Evolutionary conservation across 2,329 filamentous ascomycete species (phyloP).

Genomic region (Endocalyx cinctus): DNA sequence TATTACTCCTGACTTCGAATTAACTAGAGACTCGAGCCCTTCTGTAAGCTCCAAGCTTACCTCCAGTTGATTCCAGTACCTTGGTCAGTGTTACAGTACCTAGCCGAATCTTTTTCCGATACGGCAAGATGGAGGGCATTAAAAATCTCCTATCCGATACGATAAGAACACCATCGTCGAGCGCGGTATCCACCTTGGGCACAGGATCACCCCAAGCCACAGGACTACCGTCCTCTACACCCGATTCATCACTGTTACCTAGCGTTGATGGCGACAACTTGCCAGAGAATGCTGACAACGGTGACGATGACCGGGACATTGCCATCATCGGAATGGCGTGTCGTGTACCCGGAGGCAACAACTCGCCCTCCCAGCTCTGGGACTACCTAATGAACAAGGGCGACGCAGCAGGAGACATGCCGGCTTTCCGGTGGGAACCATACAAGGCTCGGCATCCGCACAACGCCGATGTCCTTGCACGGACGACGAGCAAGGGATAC

Average conservation of each 20-base stretch:
- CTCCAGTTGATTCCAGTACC: slow-evolving; percentile 1
- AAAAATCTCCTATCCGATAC: slow-evolving; percentile 3
- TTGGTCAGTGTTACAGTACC: slow-evolving; percentile 3
- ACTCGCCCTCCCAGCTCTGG: slow-evolving; percentile 13
- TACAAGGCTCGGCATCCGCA: slow-evolving; percentile 9
- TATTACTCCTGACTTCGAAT: too few relatives aligned
- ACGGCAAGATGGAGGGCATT: slow-evolving; percentile 1
- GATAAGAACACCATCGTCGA: slow-evolving; percentile 4
- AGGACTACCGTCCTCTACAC: too few relatives aligned
- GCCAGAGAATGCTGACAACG: too few relatives aligned
- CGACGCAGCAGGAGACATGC: slow-evolving; percentile 12
- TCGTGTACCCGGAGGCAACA: slow-evolving; percentile 11
- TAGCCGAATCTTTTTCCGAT: slow-evolving; percentile 4
- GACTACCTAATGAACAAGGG: slow-evolving; percentile 10
- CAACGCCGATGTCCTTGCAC: slow-evolving; percentile 14
- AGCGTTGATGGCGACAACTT: too few relatives aligned
- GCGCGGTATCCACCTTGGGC: slow-evolving; percentile 1
- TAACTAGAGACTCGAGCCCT: too few relatives aligned
- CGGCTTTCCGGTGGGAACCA: slow-evolving; percentile 15
- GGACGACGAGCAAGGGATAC: slow-evolving; percentile 12
- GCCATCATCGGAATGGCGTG: slow-evolving; percentile 15
- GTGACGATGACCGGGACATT: too few relatives aligned
- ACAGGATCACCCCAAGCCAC: background rate
- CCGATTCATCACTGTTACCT: too few relatives aligned
- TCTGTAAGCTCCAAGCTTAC: too few relatives aligned